Percentiles rank a stretch among this genome's conserved stretches.
Conservation (phyloP, 2,329 filamentous ascomycete genomes). For the Aspergillus sp. region DNA sequence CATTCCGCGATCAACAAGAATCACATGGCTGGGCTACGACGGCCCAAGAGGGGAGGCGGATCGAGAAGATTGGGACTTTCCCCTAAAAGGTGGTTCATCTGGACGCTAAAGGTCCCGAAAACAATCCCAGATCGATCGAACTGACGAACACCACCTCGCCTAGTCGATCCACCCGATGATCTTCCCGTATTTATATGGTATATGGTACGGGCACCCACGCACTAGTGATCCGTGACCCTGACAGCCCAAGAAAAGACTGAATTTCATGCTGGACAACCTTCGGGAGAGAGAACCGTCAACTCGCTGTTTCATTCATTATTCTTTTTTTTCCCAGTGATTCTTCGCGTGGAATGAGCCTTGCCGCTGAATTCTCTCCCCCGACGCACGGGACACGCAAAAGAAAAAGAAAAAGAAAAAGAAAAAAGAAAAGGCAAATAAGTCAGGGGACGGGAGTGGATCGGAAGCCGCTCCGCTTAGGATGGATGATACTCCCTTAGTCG, state of each 20-base stretch:
- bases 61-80: background rate
- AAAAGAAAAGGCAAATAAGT: background rate
- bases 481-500: background rate
- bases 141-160: background rate
- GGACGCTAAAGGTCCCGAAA: background rate
- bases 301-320: background rate
- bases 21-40: background rate
- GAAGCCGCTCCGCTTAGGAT: background rate
- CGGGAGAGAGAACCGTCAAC: background rate
- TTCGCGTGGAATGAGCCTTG: background rate
- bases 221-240: background rate
- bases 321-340: background rate
- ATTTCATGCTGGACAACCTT: too few species aligned
- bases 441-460: background rate
- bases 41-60: background rate
- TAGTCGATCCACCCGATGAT: slow-evolving; percentile 1
- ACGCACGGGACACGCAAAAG: background rate
- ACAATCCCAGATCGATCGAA: background rate
- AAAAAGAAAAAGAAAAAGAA: background rate
- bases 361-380: background rate
- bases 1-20: background rate
- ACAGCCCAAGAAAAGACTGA: background rate
- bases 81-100: background rate
- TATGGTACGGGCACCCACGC: background rate
- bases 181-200: background rate